phyloP scores from a whole-genome alignment of 2,329 filamentous ascomycete genomes.

The Taxawa tesnikishii region DNA sequence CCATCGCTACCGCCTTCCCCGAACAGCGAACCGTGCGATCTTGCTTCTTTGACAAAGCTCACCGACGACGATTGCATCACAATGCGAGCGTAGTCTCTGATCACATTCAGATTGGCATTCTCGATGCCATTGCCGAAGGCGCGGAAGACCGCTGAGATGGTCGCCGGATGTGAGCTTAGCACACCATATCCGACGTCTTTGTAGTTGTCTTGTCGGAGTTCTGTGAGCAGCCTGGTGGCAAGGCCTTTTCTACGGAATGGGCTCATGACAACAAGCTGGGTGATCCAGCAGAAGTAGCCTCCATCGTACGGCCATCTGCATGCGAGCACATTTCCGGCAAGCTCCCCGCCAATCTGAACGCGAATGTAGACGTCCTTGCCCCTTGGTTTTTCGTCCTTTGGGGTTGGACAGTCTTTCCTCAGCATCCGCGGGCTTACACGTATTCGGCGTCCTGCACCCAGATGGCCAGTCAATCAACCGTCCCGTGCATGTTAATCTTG shows the following conservation, averaged over 20 bases:
- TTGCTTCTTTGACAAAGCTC: not conserved
- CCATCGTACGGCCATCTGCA: not conserved
- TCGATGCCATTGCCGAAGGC: not conserved
- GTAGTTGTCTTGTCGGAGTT: not conserved
- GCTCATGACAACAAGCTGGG: slow-evolving; percentile 1
- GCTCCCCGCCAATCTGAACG: not conserved
- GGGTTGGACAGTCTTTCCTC: not conserved
- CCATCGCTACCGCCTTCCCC: not conserved
- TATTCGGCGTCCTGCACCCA: slow-evolving; percentile 2
- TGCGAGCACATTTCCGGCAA: slow-evolving; percentile 1
- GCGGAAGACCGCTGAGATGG: slow-evolving; percentile 1
- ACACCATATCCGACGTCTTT: not conserved
- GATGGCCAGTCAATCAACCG: no score
- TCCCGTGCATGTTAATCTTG: no score
- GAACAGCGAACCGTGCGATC: slow-evolving; percentile 1
- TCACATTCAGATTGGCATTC: not conserved
- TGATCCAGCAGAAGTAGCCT: slow-evolving; percentile 1
- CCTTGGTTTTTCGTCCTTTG: no score
- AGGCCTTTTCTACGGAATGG: slow-evolving; percentile 1
- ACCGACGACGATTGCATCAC: slow-evolving; percentile 1
- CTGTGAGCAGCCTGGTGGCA: slow-evolving; percentile 2
- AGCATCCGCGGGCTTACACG: not conserved
- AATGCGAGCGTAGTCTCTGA: not conserved
- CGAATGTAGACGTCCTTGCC: not conserved
- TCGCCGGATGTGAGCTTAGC: slow-evolving; percentile 1